phyloP scores from a whole-genome alignment of 371 early-diverging fungal genomes.

The Saksenaea oblongispora region DNA sequence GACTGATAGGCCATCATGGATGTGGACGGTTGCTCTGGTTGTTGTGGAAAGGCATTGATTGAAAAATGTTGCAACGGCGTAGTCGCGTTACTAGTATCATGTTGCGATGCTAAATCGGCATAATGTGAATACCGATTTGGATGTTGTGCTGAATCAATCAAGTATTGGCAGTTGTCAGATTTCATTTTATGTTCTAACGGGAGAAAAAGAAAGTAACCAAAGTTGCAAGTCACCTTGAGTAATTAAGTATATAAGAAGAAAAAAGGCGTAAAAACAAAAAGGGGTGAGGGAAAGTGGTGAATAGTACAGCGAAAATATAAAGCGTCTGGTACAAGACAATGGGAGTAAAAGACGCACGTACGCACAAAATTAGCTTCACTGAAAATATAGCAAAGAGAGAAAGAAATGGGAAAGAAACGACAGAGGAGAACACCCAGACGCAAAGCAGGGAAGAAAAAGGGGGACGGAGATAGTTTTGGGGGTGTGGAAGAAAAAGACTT shows the following conservation, averaged over 20 bases:
- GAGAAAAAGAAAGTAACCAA: conserved; percentile 5
- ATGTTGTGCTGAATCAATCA: not conserved
- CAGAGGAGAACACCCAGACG: not conserved
- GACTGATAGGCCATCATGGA: not conserved
- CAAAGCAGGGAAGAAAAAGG: conserved; percentile 2
- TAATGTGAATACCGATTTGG: not conserved
- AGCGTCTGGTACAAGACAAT: not conserved
- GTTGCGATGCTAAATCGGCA: not conserved
- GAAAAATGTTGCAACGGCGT: conserved; percentile 5
- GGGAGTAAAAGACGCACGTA: not conserved
- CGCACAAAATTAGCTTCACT: not conserved
- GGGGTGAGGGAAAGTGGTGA: not conserved
- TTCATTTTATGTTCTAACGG: not conserved
- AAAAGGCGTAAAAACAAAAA: too few relatives aligned
- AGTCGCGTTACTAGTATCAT: not conserved
- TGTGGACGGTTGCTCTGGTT: not conserved
- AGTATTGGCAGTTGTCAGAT: not conserved
- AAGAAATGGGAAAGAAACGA: not conserved
- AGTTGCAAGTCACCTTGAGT: not conserved
- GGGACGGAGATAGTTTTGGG: not conserved
- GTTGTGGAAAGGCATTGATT: not conserved
- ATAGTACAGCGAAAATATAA: not conserved
- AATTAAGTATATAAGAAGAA: not conserved
- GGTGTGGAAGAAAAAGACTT: not conserved
- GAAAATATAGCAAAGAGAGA: conserved; percentile 1